Conservation (phyloP, 768 basidiomycete species). For the Podaxis carcinomalis region DNA sequence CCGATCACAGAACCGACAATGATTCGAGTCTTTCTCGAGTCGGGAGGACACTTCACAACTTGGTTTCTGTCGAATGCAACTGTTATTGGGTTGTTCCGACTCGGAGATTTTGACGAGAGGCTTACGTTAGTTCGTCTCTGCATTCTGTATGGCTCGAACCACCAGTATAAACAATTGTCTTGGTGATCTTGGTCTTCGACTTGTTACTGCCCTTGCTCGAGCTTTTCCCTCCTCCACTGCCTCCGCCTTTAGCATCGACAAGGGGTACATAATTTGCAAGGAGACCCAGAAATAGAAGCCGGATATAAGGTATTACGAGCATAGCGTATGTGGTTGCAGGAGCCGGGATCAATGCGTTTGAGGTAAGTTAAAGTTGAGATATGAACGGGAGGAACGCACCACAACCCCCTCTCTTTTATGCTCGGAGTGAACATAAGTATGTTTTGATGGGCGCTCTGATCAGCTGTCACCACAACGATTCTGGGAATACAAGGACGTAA, state of each 20-base stretch:
- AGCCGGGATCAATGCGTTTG: background rate
- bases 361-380: background rate
- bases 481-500: background rate
- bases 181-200: background rate
- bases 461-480: background rate
- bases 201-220: background rate
- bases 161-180: background rate
- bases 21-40: background rate
- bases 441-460: background rate
- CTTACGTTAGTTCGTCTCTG: constrained; percentile 2
- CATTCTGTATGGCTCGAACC: background rate
- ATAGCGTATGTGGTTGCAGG: background rate
- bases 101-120: background rate
- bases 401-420: background rate
- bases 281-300: background rate
- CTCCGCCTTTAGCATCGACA: background rate
- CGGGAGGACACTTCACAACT: constrained; percentile 3
- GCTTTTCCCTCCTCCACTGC: background rate
- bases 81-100: constrained; percentile 3
- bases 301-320: background rate
- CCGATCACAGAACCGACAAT: constrained; percentile 8
- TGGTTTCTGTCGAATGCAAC: background rate
- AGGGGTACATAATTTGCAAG: constrained; percentile 1
- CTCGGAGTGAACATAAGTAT: background rate
- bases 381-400: background rate